Evolutionary conservation across 257 asterid species (phyloP), one percentile per base, ranked within the genome.

Genomic region (Fraxinus pennsylvanica): DNA sequence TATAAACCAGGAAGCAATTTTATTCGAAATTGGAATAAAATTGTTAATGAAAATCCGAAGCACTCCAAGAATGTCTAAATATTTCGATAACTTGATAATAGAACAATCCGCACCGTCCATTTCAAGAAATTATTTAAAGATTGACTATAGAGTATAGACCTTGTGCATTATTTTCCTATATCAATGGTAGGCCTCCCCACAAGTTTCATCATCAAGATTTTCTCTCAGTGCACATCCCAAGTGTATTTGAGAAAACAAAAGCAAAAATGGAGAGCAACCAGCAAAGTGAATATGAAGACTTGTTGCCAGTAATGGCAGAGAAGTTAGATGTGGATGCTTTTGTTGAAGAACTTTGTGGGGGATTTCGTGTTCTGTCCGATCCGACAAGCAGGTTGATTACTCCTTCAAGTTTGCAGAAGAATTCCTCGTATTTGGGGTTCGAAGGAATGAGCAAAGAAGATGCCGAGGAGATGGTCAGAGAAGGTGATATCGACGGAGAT

Each of bases 401-500:
- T 5, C 43, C 96, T 1, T 65, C 36, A 3, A 92, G 97, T 68
- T 76, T 91, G 74, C 89, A 68, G 78, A 84, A 66, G 68, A 91
- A 91, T 33, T 90, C 90, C 12, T 88, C 78, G 3, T 63, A 80
- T 19, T 59, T 93, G 68, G 96, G 94, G 9, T 47, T 93, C 81
- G 90, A 90, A 25, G 92, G 84, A 6, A 91, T 91, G 95, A 89
- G 88, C 76, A 32, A 32, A 32, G 90, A 84, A 35, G 97, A 91
- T 9, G 92, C 94, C 1, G 87, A 81, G 54, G 91, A 87, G 13
- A 91, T 90, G 97, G 94, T 92, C 14, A 83, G 74, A 38, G 94
- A 93, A 80, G 96, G 97, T 1, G 97, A 92, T 67, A 77, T 94
- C 9, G 94, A 94, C 39, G 88, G 93, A 9, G 96, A 92, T 27